These are phyloP conservation scores for Kuraishia floccosa DNA, from an alignment of 805 yeast genomes.

Conservation along the genomic window DNA sequence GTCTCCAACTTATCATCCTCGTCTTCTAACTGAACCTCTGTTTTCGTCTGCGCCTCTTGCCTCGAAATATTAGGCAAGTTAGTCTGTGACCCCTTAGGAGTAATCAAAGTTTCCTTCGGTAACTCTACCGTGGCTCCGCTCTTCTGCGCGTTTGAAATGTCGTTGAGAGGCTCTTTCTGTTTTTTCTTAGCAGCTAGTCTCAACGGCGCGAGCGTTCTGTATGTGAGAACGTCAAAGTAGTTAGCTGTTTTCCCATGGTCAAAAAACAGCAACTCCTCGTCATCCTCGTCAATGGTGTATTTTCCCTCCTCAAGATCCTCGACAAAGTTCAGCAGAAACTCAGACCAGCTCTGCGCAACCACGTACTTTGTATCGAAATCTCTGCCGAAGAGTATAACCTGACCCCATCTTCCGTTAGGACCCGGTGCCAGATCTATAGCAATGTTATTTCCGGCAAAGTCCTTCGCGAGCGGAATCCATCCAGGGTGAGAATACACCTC, in stretches of 20 bases:
- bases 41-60: slow-evolving; percentile 6
- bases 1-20: not conserved
- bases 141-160: not conserved
- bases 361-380: slow-evolving; percentile 87
- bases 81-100: slow-evolving; percentile 13
- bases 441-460: slow-evolving; percentile 82
- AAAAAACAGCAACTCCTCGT: slow-evolving; percentile 38
- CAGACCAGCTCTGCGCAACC: slow-evolving; percentile 83
- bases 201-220: slow-evolving; percentile 35
- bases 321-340: slow-evolving; percentile 70
- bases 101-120: slow-evolving; percentile 20
- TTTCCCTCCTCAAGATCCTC: slow-evolving; percentile 82
- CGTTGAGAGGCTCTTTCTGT: slow-evolving; percentile 3
- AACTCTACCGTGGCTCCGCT: slow-evolving; percentile 8
- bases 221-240: slow-evolving; percentile 61
- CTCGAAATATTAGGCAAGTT: slow-evolving; percentile 6
- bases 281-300: slow-evolving; percentile 55
- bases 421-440: slow-evolving; percentile 87
- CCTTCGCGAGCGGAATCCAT: slow-evolving; percentile 91
- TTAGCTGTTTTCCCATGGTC: slow-evolving; percentile 34
- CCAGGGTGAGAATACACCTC: slow-evolving; percentile 75
- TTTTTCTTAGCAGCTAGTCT: slow-evolving; percentile 6
- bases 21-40: not conserved
- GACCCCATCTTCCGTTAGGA: slow-evolving; percentile 73
- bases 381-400: slow-evolving; percentile 85